These are phyloP conservation scores for Penicillium dipodomyicola DNA, from an alignment of 495 filamentous ascomycete genomes.

Conservation along the genomic window DNA sequence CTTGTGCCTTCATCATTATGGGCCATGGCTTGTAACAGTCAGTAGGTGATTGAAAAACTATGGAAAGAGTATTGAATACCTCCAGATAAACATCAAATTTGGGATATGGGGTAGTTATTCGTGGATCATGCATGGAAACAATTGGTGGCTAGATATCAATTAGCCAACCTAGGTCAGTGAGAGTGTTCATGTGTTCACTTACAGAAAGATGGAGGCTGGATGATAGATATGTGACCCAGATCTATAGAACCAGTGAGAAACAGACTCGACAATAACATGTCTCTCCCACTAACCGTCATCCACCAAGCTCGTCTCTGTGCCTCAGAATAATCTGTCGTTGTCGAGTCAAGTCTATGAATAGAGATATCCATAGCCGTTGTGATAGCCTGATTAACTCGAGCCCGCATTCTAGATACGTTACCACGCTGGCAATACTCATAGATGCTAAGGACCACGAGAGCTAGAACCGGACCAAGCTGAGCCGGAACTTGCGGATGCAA, in stretches of 20 bases:
- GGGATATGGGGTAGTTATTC: constrained; percentile 49
- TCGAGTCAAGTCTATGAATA: constrained; percentile 36
- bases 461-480: constrained; percentile 47
- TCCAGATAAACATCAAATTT: constrained; percentile 40
- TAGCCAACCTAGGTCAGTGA: background rate
- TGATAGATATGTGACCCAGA: constrained; percentile 20
- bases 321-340: constrained; percentile 41
- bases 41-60: constrained; percentile 5
- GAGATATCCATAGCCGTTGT: constrained; percentile 45
- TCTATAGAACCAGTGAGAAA: constrained; percentile 38
- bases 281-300: constrained; percentile 43
- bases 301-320: constrained; percentile 52
- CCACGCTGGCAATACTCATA: constrained; percentile 57
- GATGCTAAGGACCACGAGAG: constrained; percentile 47
- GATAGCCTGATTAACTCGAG: constrained; percentile 48
- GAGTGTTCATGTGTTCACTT: constrained; percentile 7
- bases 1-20: constrained; percentile 45
- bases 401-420: constrained; percentile 52
- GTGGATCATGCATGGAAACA: constrained; percentile 41
- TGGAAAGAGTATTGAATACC: constrained; percentile 25
- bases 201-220: constrained; percentile 18
- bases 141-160: constrained; percentile 35
- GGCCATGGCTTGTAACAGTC: constrained; percentile 37
- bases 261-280: constrained; percentile 31
- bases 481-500: constrained; percentile 46